Evolutionary conservation across 345 rosid species (phyloP).

Genomic region (Gossypium bickii): DNA sequence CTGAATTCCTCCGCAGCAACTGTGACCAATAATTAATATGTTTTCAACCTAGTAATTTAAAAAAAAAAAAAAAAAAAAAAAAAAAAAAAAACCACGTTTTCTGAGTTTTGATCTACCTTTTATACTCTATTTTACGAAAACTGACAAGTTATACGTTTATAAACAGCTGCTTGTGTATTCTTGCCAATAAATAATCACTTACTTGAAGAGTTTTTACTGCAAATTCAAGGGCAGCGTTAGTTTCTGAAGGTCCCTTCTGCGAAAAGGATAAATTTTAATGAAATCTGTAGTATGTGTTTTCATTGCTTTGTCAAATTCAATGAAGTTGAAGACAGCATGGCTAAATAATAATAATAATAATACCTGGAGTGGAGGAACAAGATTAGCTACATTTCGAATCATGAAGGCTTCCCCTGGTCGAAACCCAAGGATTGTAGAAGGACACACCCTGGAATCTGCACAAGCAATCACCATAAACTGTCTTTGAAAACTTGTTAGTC

Average conservation of each 20-base stretch:
- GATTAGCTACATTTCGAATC: slow-evolving; percentile 87
- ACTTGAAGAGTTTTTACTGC: slow-evolving; percentile 75
- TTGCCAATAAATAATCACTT: slow-evolving; percentile 20
- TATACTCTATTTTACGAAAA: no score
- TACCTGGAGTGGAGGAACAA: slow-evolving; percentile 79
- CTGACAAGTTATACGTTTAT: no score
- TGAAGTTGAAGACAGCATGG: neutral
- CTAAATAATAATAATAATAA: neutral
- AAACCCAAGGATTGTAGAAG: slow-evolving; percentile 78
- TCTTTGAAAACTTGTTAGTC: slow-evolving; percentile 28
- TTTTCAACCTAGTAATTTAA: slow-evolving; percentile 60
- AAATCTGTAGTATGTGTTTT: neutral
- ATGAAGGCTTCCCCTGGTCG: slow-evolving; percentile 94
- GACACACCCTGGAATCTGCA: slow-evolving; percentile 94
- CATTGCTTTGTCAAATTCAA: neutral
- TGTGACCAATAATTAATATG: slow-evolving; percentile 78
- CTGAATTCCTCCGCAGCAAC: slow-evolving; percentile 84
- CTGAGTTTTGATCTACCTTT: no score
- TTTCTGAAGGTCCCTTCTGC: slow-evolving; percentile 88
- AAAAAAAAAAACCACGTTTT: no score
- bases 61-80: no score
- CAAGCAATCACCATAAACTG: slow-evolving; percentile 95
- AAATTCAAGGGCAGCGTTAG: slow-evolving; percentile 90
- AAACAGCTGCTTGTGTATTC: no score
- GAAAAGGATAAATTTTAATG: slow-evolving; percentile 6